Evolutionary conservation across 2,329 filamentous ascomycete genomes (phyloP).

Genomic region (Curvularia eragrostidis): DNA sequence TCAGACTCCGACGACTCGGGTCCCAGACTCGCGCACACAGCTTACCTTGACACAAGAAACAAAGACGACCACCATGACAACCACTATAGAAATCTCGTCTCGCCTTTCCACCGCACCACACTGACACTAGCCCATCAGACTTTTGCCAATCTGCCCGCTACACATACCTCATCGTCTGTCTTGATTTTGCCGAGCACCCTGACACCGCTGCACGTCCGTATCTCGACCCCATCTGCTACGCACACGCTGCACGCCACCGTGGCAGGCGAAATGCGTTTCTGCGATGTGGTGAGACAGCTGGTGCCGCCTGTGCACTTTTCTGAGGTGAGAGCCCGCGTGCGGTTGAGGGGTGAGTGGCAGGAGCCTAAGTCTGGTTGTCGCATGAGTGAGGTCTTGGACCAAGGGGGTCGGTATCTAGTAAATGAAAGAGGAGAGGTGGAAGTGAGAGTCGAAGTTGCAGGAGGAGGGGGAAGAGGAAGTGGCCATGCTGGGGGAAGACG

Average conservation of each 20-base stretch:
- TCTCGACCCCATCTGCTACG: background rate
- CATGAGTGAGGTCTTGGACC: conserved; percentile 15
- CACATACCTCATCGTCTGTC: conserved; percentile 1
- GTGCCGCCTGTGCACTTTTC: background rate
- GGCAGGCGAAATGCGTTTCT: conserved; percentile 19
- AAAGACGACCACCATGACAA: background rate
- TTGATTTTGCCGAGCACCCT: conserved; percentile 17
- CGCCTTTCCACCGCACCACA: background rate
- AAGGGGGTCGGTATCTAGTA: conserved; percentile 2
- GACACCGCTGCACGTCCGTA: conserved; percentile 10
- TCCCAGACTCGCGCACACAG: background rate
- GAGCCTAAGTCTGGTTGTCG: conserved; percentile 4
- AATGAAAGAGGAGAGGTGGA: conserved; percentile 16
- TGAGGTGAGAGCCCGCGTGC: conserved; percentile 9
- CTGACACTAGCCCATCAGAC: background rate
- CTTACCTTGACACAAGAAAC: background rate
- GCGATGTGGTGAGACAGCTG: conserved; percentile 21
- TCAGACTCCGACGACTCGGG: background rate
- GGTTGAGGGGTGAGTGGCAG: conserved; percentile 20
- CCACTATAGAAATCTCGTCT: background rate
- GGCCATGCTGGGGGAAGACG: background rate
- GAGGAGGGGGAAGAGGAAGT: background rate
- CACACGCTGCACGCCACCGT: conserved; percentile 14
- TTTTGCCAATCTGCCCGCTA: background rate
- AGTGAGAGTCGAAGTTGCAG: conserved; percentile 8